phyloP scores from a whole-genome alignment of 345 rosid species.

The Isatis tinctoria region DNA sequence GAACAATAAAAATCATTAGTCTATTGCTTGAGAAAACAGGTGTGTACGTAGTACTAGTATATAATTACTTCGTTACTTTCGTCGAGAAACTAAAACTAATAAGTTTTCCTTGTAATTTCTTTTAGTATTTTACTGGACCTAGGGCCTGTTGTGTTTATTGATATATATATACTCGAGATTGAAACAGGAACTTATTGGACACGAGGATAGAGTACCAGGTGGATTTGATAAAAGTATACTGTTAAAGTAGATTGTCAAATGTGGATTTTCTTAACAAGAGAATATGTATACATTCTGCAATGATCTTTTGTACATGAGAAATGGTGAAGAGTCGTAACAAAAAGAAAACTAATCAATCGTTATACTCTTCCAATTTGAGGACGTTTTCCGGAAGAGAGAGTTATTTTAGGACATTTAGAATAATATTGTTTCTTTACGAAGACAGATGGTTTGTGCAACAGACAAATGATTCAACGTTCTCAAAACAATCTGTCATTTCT shows the following conservation, averaged over 20 bases:
- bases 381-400: neutral
- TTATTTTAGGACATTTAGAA: neutral
- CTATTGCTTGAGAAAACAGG: neutral
- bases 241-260: neutral
- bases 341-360: neutral
- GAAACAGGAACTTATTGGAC: neutral
- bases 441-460: neutral
- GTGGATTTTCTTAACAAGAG: neutral
- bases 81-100: neutral
- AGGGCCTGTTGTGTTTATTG: neutral
- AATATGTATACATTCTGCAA: no score
- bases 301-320: neutral
- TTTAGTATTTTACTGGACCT: neutral
- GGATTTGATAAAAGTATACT: neutral
- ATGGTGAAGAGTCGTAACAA: neutral
- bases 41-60: neutral
- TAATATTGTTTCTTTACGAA: neutral
- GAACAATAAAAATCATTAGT: neutral
- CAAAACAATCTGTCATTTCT: constrained; percentile 3
- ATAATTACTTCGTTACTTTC: neutral
- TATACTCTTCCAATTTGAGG: neutral
- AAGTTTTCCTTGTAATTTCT: neutral
- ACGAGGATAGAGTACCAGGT: neutral
- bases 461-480: neutral
- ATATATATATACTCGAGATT: neutral